Base-by-base conservation (phyloP, 768 basidiomycete genomes). In the Candolleomyces eurysporus region DNA sequence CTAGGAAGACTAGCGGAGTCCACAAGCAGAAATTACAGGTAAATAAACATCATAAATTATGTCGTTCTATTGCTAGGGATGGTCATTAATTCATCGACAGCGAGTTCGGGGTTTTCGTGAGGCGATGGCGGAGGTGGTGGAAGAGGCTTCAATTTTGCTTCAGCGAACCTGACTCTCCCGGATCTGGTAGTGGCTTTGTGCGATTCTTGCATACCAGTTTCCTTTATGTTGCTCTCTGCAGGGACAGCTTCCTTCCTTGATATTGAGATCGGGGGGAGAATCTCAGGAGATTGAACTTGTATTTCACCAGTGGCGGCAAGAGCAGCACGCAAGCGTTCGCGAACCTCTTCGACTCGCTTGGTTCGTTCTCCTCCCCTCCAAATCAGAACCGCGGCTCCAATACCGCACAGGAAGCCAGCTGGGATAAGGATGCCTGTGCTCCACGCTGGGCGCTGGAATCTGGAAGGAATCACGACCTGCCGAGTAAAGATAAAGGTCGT, bases 321-420 rank as follows among this genome's bases (percentile, higher is more conserved):
- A 8, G 79, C 82, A 32, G 74, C 79, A 46, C 82, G 82, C 7
- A 92, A 74, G 52, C 82, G 78, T 62, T 84, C 80, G 69, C 84
- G 79, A 42, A 92, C 89, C 70, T 85, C 80, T 61, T 83, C 78
- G 3, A 84, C 82, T 31, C 89, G 83, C 68, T 88, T 89, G 11
- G 90, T 89, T 68, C 82, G 81, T 67, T 84, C 76, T 7, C 87
- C 85, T 36, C 91, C 91, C 63, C 81, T 77, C 83, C 88, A 93
- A 63, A 94, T 93, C 48, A 89, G 75, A 19, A 92, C 73, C 10
- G 83, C 90, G 7, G 92, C 85, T 30, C 74, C 71, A 58, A 96
- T 94, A 46, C 91, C 92, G 67, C 89, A 89, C 2, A 91, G 73
- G 74, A 94, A 94, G 31, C 84, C 83, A 0, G 78, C 76, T 0